Percentiles rank a stretch among this genome's conserved stretches.
Evolutionary conservation across 2,329 filamentous ascomycete genomes (phyloP).

Genomic region (Diaporthe vaccinii): DNA sequence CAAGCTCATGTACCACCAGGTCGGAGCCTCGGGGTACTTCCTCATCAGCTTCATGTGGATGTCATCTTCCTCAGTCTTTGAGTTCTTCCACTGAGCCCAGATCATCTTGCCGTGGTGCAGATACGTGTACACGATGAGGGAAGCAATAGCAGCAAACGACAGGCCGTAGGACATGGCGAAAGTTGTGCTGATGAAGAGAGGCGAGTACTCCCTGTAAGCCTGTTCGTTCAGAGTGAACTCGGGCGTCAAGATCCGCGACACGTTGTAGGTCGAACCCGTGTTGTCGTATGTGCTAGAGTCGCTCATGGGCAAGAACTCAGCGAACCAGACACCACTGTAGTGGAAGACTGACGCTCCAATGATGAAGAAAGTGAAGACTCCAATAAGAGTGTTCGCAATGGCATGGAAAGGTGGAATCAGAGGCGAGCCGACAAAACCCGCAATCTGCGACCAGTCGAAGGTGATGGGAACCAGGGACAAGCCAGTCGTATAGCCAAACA

Average conservation of each 20-base stretch:
- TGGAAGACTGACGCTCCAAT: slow-evolving; percentile 72
- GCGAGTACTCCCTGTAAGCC: slow-evolving; percentile 77
- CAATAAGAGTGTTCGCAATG: slow-evolving; percentile 79
- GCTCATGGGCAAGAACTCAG: slow-evolving; percentile 75
- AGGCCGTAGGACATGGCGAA: slow-evolving; percentile 79
- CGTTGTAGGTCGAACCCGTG: slow-evolving; percentile 74
- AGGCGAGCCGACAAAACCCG: slow-evolving; percentile 77
- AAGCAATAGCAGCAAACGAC: slow-evolving; percentile 79
- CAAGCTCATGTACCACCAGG: slow-evolving; percentile 73
- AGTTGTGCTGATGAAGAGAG: slow-evolving; percentile 78
- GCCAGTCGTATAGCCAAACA: slow-evolving; percentile 79
- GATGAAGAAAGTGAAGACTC: slow-evolving; percentile 75
- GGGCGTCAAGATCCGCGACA: slow-evolving; percentile 71
- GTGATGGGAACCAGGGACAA: slow-evolving; percentile 78
- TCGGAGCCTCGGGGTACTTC: slow-evolving; percentile 73
- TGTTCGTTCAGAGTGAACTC: slow-evolving; percentile 73
- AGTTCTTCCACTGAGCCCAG: slow-evolving; percentile 72
- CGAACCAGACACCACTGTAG: slow-evolving; percentile 76
- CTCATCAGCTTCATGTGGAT: slow-evolving; percentile 75
- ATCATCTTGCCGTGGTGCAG: slow-evolving; percentile 78
- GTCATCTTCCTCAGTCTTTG: slow-evolving; percentile 71
- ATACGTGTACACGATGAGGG: slow-evolving; percentile 76
- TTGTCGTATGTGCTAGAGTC: slow-evolving; percentile 81
- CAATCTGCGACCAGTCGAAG: slow-evolving; percentile 82
- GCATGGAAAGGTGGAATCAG: slow-evolving; percentile 80